These are phyloP conservation scores for Mucor indicus DNA, from an alignment of 371 early-diverging fungal species.

Conservation along the genomic window DNA sequence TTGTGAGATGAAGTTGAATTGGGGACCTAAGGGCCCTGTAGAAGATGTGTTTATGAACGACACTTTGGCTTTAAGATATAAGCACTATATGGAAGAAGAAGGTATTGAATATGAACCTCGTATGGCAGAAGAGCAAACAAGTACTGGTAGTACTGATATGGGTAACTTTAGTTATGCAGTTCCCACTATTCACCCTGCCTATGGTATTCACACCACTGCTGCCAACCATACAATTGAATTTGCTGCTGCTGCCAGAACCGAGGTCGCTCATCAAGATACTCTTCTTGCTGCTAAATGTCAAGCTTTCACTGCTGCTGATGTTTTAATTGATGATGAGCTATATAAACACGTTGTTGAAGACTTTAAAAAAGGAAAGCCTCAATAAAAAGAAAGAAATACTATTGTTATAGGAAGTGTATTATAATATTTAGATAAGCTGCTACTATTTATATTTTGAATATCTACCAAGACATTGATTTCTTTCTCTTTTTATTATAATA, in stretches of 20 bases:
- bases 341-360: constrained; percentile 25
- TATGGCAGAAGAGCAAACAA: constrained; percentile 30
- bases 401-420: too few relatives aligned
- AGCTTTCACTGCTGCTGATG: constrained; percentile 34
- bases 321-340: constrained; percentile 24
- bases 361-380: constrained; percentile 31
- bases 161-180: constrained; percentile 61
- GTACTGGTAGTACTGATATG: constrained; percentile 68
- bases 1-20: constrained; percentile 53
- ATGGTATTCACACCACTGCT: constrained; percentile 17
- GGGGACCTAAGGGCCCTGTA: constrained; percentile 37
- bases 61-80: constrained; percentile 51
- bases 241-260: constrained; percentile 54
- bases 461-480: too few relatives aligned
- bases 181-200: constrained; percentile 21
- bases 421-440: too few relatives aligned
- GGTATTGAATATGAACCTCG: constrained; percentile 37
- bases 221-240: constrained; percentile 50
- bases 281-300: constrained; percentile 48
- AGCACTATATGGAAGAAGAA: constrained; percentile 46
- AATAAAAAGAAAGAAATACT: too few relatives aligned
- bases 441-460: too few relatives aligned
- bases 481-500: too few relatives aligned
- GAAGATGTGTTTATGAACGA: constrained; percentile 55
- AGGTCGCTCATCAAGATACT: constrained; percentile 59